These are phyloP conservation scores for Fusarium temperatum DNA, from an alignment of 2,329 filamentous ascomycete species.

Conservation along the genomic window DNA sequence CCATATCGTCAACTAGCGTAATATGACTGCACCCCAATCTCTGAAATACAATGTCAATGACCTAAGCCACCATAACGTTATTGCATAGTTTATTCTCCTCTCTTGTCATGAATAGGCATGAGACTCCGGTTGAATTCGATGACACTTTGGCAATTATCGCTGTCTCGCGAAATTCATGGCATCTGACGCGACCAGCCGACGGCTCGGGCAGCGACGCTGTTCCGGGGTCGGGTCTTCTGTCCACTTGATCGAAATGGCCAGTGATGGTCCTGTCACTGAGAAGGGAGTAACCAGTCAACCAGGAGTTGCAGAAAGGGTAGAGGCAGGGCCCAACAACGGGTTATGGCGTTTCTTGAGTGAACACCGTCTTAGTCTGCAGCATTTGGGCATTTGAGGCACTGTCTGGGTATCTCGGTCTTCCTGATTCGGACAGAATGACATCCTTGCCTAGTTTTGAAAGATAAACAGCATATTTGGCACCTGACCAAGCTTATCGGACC, in stretches of 20 bases:
- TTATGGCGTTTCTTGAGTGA: constrained; percentile 17
- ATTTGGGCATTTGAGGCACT: constrained; percentile 19
- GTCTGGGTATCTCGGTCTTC: constrained; percentile 1
- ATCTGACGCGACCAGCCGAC: constrained; percentile 35
- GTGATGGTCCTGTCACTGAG: neutral
- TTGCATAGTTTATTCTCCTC: neutral
- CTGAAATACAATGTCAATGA: neutral
- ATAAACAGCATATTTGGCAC: constrained; percentile 27
- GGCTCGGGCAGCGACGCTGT: constrained; percentile 25
- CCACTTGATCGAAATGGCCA: constrained; percentile 3
- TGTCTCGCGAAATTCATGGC: constrained; percentile 19
- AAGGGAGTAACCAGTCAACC: neutral
- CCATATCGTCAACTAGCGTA: neutral
- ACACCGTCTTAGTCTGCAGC: constrained; percentile 26
- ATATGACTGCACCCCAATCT: neutral
- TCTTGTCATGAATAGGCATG: neutral
- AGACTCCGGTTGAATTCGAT: constrained; percentile 2
- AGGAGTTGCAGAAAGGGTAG: neutral
- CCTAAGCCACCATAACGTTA: neutral
- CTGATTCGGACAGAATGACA: constrained; percentile 7
- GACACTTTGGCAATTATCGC: constrained; percentile 7
- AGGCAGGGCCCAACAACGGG: constrained; percentile 12
- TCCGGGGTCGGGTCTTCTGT: constrained; percentile 8
- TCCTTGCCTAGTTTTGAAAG: constrained; percentile 18
- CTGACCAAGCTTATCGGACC: constrained; percentile 35